Base-by-base conservation (phyloP, 2,329 filamentous ascomycete species). In the Fusarium avenaceum region DNA sequence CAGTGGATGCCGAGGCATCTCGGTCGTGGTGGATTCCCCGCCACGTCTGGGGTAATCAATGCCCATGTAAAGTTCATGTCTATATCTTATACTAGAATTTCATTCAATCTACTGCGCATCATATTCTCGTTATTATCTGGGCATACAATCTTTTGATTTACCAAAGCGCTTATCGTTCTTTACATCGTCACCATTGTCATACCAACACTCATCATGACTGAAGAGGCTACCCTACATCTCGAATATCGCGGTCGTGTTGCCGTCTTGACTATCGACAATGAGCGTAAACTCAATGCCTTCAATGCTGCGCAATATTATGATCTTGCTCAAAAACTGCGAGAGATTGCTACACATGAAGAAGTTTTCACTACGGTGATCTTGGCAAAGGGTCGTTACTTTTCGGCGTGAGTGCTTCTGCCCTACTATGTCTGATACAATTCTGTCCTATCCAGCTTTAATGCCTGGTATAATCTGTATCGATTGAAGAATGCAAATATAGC, bases 231-330 rank as follows among this genome's bases (percentile, higher is more conserved):
- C 69, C 75, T 82, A 67, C 72, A 62, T 10, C 63, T 82, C 61
- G 80, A 82, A 62, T 81, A 81, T 69, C 79, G 75, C 53, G 80
- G 79, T 53, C 80, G 80, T 67, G 75, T 81, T 17, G 81, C 95
- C 75, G 88, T 94, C 76, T 90, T 99, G 79, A 97, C 93, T 19
- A 90, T 99, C 76, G 90, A 94, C 80, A 91, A 92, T 51, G 87
- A 90, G 55, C 87, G 89, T 77, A 97, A 97, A 82, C 92, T 98
- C 79, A 96, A 96, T 79, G 93, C 95, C 32, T 82, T 97, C 51
- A 86, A 82, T 62, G 84, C 87, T 74, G 82, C 87, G 64, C 85
- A 90, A 51, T 98, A 97, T 83, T 97, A 92, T 78, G 85, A 89
- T 30, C 85, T 98, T 42, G 89, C 91, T 2, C 85, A 87, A 71